phyloP scores from a whole-genome alignment of 31 red algal species.

The Endocladia muricata region DNA sequence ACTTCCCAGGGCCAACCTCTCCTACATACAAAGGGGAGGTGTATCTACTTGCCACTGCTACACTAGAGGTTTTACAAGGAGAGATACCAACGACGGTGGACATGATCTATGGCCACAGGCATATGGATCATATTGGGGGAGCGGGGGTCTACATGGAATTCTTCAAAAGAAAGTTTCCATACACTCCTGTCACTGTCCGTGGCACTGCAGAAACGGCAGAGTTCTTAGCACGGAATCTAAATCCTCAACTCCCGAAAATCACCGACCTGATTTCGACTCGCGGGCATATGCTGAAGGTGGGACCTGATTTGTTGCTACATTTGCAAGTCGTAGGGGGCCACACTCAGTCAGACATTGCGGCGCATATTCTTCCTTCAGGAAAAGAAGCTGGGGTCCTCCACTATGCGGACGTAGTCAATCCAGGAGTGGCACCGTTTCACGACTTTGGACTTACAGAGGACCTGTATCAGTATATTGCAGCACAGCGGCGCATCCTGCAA shows the following conservation, averaged over 20 bases:
- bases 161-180: conserved; percentile 2
- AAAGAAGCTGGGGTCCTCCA: conserved; percentile 4
- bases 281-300: conserved; percentile 7
- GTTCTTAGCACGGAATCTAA: not conserved
- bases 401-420: conserved; percentile 35
- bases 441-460: conserved; percentile 26
- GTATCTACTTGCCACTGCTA: conserved; percentile 15
- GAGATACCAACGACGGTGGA: conserved; percentile 13
- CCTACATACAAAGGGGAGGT: not conserved
- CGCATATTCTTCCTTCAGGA: conserved; percentile 26
- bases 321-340: conserved; percentile 43
- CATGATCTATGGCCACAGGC: conserved; percentile 47
- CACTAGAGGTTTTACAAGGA: conserved; percentile 16
- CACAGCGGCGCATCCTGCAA: conserved; percentile 12
- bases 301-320: not conserved
- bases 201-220: conserved; percentile 15
- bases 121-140: conserved; percentile 59
- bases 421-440: conserved; percentile 9
- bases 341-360: conserved; percentile 16
- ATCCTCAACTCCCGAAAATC: not conserved
- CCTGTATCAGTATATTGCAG: conserved; percentile 14
- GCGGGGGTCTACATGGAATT: not conserved
- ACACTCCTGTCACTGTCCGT: conserved; percentile 18
- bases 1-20: conserved; percentile 17
- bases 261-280: not conserved